Evolutionary conservation across 306 rosid species (phyloP).

Genomic region (Quercus cerris): DNA sequence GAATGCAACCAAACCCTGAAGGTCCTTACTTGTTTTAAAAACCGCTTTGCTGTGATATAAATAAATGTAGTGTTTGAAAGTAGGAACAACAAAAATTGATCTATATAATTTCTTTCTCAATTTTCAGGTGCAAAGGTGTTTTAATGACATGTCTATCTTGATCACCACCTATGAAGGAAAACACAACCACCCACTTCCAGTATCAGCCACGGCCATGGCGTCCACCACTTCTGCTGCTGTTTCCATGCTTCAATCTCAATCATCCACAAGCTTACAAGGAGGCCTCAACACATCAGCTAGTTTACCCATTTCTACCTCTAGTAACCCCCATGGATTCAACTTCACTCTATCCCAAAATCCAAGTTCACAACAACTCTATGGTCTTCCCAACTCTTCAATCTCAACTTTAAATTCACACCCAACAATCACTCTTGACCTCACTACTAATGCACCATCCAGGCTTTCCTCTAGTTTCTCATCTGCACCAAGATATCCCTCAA

Average conservation of each 20-base stretch:
- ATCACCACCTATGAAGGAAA: slow-evolving; percentile 75
- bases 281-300: slow-evolving; percentile 18
- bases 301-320: slow-evolving; percentile 20
- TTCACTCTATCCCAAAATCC: slow-evolving; percentile 22
- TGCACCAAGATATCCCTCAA: slow-evolving; percentile 21
- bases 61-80: background rate
- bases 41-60: background rate
- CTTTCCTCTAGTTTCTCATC: slow-evolving; percentile 13
- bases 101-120: background rate
- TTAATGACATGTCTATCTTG: slow-evolving; percentile 62
- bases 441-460: slow-evolving; percentile 20
- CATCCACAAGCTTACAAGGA: slow-evolving; percentile 34
- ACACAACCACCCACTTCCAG: slow-evolving; percentile 64
- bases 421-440: slow-evolving; percentile 58
- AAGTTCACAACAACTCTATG: slow-evolving; percentile 21
- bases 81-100: background rate
- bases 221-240: slow-evolving; percentile 67
- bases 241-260: slow-evolving; percentile 56
- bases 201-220: slow-evolving; percentile 70
- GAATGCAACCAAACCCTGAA: no score
- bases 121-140: slow-evolving; percentile 74
- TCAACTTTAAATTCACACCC: slow-evolving; percentile 55
- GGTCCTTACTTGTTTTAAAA: no score
- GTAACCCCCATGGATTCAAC: slow-evolving; percentile 25
- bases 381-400: slow-evolving; percentile 38